Evolutionary conservation across 495 filamentous ascomycete species (phyloP), one percentile per base, ranked within the genome.

Genomic region (Aspergillus campestris): DNA sequence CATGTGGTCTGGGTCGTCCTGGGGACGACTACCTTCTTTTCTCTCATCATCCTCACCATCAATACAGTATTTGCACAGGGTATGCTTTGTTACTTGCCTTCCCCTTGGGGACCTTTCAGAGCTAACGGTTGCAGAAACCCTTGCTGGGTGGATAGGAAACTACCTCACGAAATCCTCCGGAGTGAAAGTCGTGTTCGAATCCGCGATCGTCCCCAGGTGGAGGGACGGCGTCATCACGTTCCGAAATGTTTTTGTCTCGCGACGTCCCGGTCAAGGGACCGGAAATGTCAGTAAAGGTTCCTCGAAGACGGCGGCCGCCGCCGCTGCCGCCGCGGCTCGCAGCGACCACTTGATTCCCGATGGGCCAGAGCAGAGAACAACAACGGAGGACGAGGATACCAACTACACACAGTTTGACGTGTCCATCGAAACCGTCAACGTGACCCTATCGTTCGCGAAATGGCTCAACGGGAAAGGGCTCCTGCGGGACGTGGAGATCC

Each of bases 351-450:
- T 53, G 44, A 46, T 32, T 27, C 48, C 39, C 31, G 64, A 59
- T 12, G 36, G 41, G 40, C 48, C 48, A 32, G 58, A 48, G 15
- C 55, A 48, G 38, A 45, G 50, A 33, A 11, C 33, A 32, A 37
- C 31, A 8, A 33, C 43, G 6, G 78, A 81, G 45, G 85, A 86
- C 43, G 91, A 96, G 53, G 90, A 97, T 60, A 86, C 83, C 5
- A 97, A 97, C 51, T 97, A 96, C 60, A 96, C 90, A 0, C 92
- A 98, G 55, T 98, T 97, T 56, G 92, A 98, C 55, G 61, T 97
- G 10, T 95, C 94, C 0, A 85, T 98, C 40, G 86, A 94, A 45
- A 91, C 87, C 0, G 88, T 98, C 39, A 94, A 96, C 54, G 94
- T 98, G 24, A 96, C 91, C 0, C 64, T 98, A n/a, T 98, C 92